Percentiles rank a stretch among this genome's conserved stretches.
phyloP scores from a whole-genome alignment of 495 filamentous ascomycete species.

The Penicillium herquei region DNA sequence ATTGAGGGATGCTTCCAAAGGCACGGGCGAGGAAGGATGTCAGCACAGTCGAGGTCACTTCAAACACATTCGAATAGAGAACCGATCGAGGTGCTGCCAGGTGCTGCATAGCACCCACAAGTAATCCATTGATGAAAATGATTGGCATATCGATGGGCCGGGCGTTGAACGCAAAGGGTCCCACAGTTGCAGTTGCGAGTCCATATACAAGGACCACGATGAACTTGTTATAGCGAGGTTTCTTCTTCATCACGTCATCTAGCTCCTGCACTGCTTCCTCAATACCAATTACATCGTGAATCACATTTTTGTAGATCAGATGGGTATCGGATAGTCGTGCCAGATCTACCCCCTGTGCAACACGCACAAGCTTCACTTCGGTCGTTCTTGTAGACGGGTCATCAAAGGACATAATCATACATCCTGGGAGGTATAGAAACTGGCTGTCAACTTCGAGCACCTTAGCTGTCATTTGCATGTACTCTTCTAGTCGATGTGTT shows the following conservation, averaged over 20 bases:
- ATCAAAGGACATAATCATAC: constrained; percentile 92
- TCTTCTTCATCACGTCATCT: constrained; percentile 62
- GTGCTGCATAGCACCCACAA: constrained; percentile 79
- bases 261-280: constrained; percentile 74
- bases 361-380: constrained; percentile 81
- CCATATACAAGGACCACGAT: constrained; percentile 74
- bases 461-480: constrained; percentile 83
- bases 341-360: constrained; percentile 73
- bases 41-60: constrained; percentile 76
- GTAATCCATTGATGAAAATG: constrained; percentile 75
- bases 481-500: constrained; percentile 72
- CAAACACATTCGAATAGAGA: constrained; percentile 77
- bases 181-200: constrained; percentile 70
- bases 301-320: constrained; percentile 85
- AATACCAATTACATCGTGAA: constrained; percentile 79
- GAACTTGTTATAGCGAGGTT: constrained; percentile 62
- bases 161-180: constrained; percentile 84
- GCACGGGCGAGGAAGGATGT: constrained; percentile 82
- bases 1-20: constrained; percentile 70
- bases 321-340: constrained; percentile 79
- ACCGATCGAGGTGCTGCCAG: constrained; percentile 73
- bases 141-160: constrained; percentile 82
- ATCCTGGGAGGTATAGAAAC: constrained; percentile 85
- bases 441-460: constrained; percentile 85
- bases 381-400: constrained; percentile 83